A percentile compares a stretch with the other conserved stretches of the same genome.
phyloP scores from a whole-genome alignment of 2,329 filamentous ascomycete genomes.

The Ilyonectria mors-panacis region DNA sequence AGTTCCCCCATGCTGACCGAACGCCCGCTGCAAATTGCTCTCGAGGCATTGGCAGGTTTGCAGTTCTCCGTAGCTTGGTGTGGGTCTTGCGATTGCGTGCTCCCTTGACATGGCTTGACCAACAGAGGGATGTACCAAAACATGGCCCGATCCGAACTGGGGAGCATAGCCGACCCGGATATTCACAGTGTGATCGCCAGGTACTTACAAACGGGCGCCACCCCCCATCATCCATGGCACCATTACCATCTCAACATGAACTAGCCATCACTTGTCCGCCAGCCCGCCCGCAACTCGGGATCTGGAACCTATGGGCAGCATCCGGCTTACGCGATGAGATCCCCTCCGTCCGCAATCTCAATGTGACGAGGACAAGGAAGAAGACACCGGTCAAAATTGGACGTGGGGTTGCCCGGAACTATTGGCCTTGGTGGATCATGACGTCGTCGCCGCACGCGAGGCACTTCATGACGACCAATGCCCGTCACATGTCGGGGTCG shows the following conservation, averaged over 20 bases:
- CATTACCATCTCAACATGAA: constrained; percentile 31
- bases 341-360: constrained; percentile 26
- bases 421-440: constrained; percentile 38
- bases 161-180: constrained; percentile 20
- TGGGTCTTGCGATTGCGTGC: constrained; percentile 42
- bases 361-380: constrained; percentile 29
- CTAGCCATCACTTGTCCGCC: constrained; percentile 30
- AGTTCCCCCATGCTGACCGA: constrained; percentile 35
- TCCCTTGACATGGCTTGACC: constrained; percentile 26
- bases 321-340: constrained; percentile 41
- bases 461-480: constrained; percentile 44
- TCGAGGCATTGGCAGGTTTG: constrained; percentile 32
- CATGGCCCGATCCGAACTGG: constrained; percentile 18
- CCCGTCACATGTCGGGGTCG: constrained; percentile 42
- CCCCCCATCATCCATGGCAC: constrained; percentile 5
- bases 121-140: constrained; percentile 16
- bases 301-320: constrained; percentile 37
- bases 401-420: constrained; percentile 23
- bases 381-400: constrained; percentile 2
- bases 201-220: constrained; percentile 30
- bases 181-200: constrained; percentile 33
- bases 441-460: constrained; percentile 45
- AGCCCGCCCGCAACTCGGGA: constrained; percentile 29
- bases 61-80: constrained; percentile 38
- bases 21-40: constrained; percentile 27